A percentile compares a stretch with the other conserved stretches of the same genome.
Conservation (phyloP, 495 filamentous ascomycete genomes). For the Achaetomiella virescens region DNA sequence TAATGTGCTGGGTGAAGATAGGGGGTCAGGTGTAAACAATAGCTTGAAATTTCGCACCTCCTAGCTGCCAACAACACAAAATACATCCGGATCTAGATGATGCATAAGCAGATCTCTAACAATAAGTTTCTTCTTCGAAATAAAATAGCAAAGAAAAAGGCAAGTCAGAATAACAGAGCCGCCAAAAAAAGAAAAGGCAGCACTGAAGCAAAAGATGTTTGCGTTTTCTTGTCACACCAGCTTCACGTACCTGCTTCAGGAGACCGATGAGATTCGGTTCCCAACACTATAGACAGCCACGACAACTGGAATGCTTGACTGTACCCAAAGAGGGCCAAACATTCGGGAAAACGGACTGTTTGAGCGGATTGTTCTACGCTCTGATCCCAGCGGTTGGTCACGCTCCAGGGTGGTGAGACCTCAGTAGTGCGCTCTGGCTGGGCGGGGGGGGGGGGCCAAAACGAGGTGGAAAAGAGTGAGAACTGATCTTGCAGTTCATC, state of each 20-base stretch:
- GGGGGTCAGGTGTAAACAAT: not conserved
- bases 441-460: not conserved
- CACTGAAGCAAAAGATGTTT: not conserved
- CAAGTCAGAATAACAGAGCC: too few species aligned
- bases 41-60: not conserved
- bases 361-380: constrained; percentile 4
- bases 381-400: not conserved
- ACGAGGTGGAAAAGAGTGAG: not conserved
- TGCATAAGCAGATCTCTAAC: not conserved
- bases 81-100: not conserved
- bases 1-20: not conserved
- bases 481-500: not conserved
- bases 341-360: not conserved
- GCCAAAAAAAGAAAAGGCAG: not conserved
- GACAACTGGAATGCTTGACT: not conserved
- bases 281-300: not conserved
- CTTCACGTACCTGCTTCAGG: constrained; percentile 5
- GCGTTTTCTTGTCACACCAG: constrained; percentile 1
- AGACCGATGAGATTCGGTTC: not conserved
- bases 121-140: too few species aligned
- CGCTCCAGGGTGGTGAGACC: constrained; percentile 3
- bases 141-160: too few species aligned
- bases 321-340: not conserved
- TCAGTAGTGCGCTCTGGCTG: not conserved
- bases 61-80: not conserved